Evolutionary conservation across 2,329 filamentous ascomycete species (phyloP), one percentile per base, ranked within the genome.

Genomic region (Fusarium sp.): DNA sequence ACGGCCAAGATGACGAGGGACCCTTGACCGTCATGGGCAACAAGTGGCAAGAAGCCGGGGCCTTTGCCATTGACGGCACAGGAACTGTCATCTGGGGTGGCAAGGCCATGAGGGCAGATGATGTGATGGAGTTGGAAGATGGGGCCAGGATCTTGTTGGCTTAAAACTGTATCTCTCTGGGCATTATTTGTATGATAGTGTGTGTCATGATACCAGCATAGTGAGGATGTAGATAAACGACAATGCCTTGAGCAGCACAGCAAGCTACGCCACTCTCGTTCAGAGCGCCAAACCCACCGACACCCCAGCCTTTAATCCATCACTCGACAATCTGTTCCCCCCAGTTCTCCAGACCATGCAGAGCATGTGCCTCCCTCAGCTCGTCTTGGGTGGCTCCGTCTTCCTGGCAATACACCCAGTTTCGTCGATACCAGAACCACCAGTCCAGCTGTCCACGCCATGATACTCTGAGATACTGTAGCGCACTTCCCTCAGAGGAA

Each of bases 31-130:
- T 82, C 6, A 82, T 87, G 81, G 84, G 86, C 3, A 88, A 87
- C 70, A 88, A 88, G 78, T 88, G 86, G 86, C 86, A 87, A 75
- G 83, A 86, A 73, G 82, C 84, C 2, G 85, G 86, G 0, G 82
- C 84, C 2, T 88, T 86, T 76, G 84, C 85, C 5, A 77, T 88
- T 3, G 84, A 88, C 62, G 82, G 82, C 1, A 79, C 81, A 13
- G 85, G 85, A 9, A 83, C 81, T 8, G 82, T 88, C 2, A 79
- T 86, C 9, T 88, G 83, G 84, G 85, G 83, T 4, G 81, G 81
- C 5, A 87, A 86, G 74, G 84, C 84, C 3, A 57, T 77, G 44
- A 79, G 82, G 60, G 82, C 82, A 3, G 86, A 87, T 67, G 86
- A 88, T 73, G 74, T 85, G 47, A 82, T 88, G 82, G 83, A 86